phyloP scores from a whole-genome alignment of 345 rosid species.

The Camelina laxa region DNA sequence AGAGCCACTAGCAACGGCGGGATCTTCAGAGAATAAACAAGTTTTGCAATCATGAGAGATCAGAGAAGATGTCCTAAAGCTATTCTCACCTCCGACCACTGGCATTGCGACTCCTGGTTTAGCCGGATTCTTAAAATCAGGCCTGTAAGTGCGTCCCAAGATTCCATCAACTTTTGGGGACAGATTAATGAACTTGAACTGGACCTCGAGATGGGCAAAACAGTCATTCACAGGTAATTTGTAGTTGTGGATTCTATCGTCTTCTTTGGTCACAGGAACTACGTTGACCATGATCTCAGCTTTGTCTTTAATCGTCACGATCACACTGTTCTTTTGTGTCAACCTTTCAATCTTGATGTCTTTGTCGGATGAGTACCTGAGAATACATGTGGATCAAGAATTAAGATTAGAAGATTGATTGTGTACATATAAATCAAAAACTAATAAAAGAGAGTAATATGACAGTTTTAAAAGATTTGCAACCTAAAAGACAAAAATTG shows the following conservation, averaged over 20 bases:
- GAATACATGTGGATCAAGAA: background rate
- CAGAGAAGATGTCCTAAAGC: conserved; percentile 52
- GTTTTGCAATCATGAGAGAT: conserved; percentile 47
- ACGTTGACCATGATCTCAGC: conserved; percentile 60
- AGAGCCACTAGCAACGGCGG: background rate
- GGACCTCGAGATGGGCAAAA: conserved; percentile 66
- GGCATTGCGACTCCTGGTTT: conserved; percentile 71
- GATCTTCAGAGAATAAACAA: conserved; percentile 27
- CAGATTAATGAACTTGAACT: conserved; percentile 53
- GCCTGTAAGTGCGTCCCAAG: conserved; percentile 62
- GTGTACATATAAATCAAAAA: background rate
- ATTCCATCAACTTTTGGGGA: conserved; percentile 65
- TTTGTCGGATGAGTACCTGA: conserved; percentile 35
- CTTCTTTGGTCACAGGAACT: conserved; percentile 66
- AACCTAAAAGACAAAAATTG: background rate
- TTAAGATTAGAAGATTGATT: background rate
- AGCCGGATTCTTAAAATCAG: conserved; percentile 64
- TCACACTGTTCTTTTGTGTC: conserved; percentile 52
- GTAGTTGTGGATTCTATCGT: conserved; percentile 59
- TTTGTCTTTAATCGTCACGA: conserved; percentile 46
- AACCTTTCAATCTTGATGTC: conserved; percentile 57
- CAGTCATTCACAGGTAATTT: conserved; percentile 55
- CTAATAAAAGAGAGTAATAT: too few species aligned
- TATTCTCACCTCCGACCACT: conserved; percentile 57
- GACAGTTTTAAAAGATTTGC: background rate